Conservation (phyloP, 352 stramenopile genomes). For the Globisporangium camurandrum region DNA sequence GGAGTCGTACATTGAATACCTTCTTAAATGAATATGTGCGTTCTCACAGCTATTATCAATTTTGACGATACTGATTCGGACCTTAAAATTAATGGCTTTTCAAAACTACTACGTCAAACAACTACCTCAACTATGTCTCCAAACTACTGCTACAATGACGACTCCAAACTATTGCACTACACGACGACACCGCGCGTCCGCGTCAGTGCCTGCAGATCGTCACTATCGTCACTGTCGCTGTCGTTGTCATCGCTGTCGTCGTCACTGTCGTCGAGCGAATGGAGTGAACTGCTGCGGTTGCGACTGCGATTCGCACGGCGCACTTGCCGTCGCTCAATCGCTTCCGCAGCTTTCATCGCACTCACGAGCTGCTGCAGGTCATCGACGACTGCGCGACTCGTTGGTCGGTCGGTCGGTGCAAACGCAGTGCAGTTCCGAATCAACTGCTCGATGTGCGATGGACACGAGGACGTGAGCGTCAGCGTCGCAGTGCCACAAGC, state of each 20-base stretch:
- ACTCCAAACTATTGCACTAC: too few relatives aligned
- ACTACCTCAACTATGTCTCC: too few relatives aligned
- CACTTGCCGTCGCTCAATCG: not conserved
- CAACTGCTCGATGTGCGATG: slow-evolving; percentile 38
- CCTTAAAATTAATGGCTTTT: too few relatives aligned
- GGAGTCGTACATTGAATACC: too few relatives aligned
- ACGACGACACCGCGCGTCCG: slow-evolving; percentile 3
- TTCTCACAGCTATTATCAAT: too few relatives aligned
- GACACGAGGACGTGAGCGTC: slow-evolving; percentile 43
- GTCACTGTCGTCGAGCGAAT: too few relatives aligned
- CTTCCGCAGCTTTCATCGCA: slow-evolving; percentile 1
- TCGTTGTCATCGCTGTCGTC: not conserved
- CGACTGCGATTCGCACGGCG: not conserved
- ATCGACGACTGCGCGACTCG: slow-evolving; percentile 6
- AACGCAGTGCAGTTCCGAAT: slow-evolving; percentile 24
- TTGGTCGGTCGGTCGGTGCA: slow-evolving; percentile 22
- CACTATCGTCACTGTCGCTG: too few relatives aligned
- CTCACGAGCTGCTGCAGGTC: slow-evolving; percentile 9
- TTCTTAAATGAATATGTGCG: too few relatives aligned
- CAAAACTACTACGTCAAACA: too few relatives aligned
- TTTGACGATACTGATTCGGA: too few relatives aligned
- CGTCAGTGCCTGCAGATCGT: not conserved
- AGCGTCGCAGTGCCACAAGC: slow-evolving; percentile 46
- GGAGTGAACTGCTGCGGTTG: too few relatives aligned
- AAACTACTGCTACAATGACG: too few relatives aligned